Evolutionary conservation across 78 protist genomes (phyloP).

Genomic region (Pigoraptor vietnamica): DNA sequence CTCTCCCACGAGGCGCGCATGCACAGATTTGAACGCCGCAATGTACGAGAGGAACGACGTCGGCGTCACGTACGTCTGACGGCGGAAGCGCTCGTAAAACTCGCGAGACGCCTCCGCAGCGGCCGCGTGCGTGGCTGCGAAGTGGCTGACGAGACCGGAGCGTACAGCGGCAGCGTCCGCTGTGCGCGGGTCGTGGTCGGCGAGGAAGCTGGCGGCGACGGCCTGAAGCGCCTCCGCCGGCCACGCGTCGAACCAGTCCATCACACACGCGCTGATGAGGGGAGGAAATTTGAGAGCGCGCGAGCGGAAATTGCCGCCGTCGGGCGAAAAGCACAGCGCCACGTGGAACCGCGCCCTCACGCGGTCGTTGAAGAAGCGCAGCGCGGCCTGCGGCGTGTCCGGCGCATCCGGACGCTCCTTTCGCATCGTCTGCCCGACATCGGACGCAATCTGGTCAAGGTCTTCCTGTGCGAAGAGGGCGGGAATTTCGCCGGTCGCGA

Average conservation of each 20-base stretch:
- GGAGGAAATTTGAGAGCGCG: conserved; percentile 83
- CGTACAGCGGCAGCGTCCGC: background rate
- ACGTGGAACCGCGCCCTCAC: conserved; percentile 67
- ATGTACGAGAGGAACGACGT: conserved; percentile 64
- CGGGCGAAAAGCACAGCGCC: conserved; percentile 79
- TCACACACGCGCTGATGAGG: conserved; percentile 74
- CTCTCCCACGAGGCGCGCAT: background rate
- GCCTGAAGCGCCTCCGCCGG: conserved; percentile 79
- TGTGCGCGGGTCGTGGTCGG: background rate
- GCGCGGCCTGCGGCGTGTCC: background rate
- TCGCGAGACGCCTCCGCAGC: conserved; percentile 10
- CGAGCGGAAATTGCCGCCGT: conserved; percentile 62
- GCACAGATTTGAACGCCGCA: conserved; percentile 13
- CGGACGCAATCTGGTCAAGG: conserved; percentile 34
- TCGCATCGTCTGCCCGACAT: conserved; percentile 23
- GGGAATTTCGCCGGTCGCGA: conserved; percentile 86
- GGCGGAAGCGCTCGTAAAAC: conserved; percentile 33
- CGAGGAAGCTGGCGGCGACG: conserved; percentile 48
- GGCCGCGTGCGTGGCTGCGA: conserved; percentile 47
- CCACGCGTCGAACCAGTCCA: conserved; percentile 88
- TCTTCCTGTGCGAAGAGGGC: conserved; percentile 65
- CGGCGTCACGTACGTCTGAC: conserved; percentile 61
- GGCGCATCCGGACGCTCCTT: too few relatives aligned
- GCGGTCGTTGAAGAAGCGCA: conserved; percentile 17
- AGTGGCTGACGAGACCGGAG: background rate